Evolutionary conservation across 2,329 filamentous ascomycete genomes (phyloP).

Genomic region (Amesomyces nigricolor): DNA sequence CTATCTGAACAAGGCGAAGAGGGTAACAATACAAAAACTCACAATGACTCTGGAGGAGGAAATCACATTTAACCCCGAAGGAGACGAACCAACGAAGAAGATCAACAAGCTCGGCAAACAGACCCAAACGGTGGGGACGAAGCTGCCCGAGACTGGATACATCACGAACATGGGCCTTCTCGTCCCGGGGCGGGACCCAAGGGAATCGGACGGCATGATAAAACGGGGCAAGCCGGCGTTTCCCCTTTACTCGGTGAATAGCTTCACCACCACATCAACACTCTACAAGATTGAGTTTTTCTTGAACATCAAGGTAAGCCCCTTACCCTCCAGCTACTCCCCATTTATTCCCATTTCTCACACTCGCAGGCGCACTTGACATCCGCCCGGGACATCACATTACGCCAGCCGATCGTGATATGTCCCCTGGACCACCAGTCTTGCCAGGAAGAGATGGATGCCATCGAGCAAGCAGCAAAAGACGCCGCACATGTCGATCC

Average conservation of each 20-base stretch:
- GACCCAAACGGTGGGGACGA: conserved; percentile 72
- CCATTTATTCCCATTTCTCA: neutral
- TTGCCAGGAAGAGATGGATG: conserved; percentile 98
- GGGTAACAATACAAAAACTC: conserved; percentile 90
- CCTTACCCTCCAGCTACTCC: neutral
- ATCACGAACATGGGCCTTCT: conserved; percentile 87
- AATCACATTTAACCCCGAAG: conserved; percentile 97
- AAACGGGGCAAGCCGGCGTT: conserved; percentile 81
- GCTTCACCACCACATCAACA: conserved; percentile 89
- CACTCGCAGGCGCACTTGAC: conserved; percentile 71
- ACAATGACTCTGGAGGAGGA: conserved; percentile 94
- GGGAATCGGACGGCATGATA: conserved; percentile 82
- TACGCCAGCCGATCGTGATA: conserved; percentile 91
- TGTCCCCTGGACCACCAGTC: conserved; percentile 92
- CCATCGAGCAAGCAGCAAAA: conserved; percentile 91
- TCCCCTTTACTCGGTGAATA: conserved; percentile 79
- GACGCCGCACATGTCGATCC: conserved; percentile 84
- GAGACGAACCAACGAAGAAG: conserved; percentile 88
- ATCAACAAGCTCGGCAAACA: conserved; percentile 81
- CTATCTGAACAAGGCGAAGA: conserved; percentile 83
- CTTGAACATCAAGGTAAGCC: conserved; percentile 77
- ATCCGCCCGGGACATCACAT: conserved; percentile 77
- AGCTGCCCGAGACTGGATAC: conserved; percentile 85
- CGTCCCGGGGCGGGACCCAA: conserved; percentile 82
- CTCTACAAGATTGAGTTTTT: conserved; percentile 99